These are phyloP conservation scores for Panellus pusillus DNA, from an alignment of 768 basidiomycete genomes.

Conservation along the genomic window DNA sequence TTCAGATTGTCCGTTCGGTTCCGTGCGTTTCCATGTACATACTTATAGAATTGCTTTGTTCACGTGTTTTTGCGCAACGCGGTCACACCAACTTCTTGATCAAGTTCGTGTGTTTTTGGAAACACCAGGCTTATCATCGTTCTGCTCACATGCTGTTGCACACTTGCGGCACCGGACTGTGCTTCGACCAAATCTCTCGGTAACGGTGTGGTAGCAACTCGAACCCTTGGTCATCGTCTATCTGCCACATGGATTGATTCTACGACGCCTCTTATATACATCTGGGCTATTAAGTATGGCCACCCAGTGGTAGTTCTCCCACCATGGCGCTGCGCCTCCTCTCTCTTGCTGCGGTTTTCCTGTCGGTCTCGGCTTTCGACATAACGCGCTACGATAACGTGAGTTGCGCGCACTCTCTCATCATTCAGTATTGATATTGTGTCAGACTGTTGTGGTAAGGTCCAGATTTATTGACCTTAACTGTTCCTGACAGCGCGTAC, in stretches of 20 bases:
- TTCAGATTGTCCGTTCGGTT: conserved; percentile 31
- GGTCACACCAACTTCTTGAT: conserved; percentile 16
- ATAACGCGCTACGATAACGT: conserved; percentile 65
- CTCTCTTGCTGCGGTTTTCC: conserved; percentile 18
- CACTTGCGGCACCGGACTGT: background rate
- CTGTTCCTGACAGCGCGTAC: background rate
- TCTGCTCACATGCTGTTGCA: conserved; percentile 15
- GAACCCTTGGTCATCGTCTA: background rate
- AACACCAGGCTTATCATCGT: conserved; percentile 13
- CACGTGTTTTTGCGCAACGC: background rate
- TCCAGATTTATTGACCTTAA: background rate
- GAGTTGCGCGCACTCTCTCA: conserved; percentile 19
- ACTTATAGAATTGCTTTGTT: conserved; percentile 16
- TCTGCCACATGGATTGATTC: conserved; percentile 10
- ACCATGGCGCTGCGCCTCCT: conserved; percentile 19
- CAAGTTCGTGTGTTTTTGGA: conserved; percentile 2
- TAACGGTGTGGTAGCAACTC: conserved; percentile 1
- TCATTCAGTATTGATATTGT: background rate
- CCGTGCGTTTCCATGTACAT: conserved; percentile 31
- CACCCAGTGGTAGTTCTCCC: background rate
- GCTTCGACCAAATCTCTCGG: background rate
- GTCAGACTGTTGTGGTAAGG: conserved; percentile 57
- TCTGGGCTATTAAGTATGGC: background rate
- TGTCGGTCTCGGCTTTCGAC: conserved; percentile 45
- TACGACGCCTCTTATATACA: background rate